A percentile compares a stretch with the other conserved stretches of the same genome.
phyloP scores from a whole-genome alignment of 1,284 basidiomycete genomes.

The Ganoderma multipileum region DNA sequence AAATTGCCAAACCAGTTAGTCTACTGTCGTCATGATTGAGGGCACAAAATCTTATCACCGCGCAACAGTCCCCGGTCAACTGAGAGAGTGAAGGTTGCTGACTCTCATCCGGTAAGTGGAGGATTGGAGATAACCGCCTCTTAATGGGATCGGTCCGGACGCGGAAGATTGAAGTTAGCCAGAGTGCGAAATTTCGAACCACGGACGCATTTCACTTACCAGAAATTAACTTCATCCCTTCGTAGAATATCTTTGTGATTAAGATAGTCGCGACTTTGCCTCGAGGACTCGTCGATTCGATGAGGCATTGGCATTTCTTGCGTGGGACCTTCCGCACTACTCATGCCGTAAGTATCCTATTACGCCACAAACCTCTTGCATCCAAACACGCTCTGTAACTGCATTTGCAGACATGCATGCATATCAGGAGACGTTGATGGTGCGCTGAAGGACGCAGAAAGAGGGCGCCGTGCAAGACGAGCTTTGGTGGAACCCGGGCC shows the following conservation, averaged over 20 bases:
- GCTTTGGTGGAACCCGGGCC: neutral
- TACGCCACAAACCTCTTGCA: too few species aligned
- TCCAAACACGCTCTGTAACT: too few species aligned
- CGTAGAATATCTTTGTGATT: neutral
- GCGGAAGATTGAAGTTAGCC: neutral
- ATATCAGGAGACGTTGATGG: neutral
- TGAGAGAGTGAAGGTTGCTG: neutral
- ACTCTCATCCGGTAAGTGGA: neutral
- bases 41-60: neutral
- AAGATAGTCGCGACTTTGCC: neutral
- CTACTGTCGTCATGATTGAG: neutral
- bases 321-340: neutral
- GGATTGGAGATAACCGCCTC: neutral
- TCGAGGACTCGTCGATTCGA: neutral
- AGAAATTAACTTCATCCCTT: neutral
- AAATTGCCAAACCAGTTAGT: neutral
- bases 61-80: neutral
- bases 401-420: neutral
- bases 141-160: neutral
- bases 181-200: neutral
- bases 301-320: neutral
- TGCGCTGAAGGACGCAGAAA: neutral
- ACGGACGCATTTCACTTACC: neutral
- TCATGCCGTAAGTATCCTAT: neutral
- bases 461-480: neutral